Conservation (phyloP, 495 filamentous ascomycete genomes). For the Penicillium lagena region DNA sequence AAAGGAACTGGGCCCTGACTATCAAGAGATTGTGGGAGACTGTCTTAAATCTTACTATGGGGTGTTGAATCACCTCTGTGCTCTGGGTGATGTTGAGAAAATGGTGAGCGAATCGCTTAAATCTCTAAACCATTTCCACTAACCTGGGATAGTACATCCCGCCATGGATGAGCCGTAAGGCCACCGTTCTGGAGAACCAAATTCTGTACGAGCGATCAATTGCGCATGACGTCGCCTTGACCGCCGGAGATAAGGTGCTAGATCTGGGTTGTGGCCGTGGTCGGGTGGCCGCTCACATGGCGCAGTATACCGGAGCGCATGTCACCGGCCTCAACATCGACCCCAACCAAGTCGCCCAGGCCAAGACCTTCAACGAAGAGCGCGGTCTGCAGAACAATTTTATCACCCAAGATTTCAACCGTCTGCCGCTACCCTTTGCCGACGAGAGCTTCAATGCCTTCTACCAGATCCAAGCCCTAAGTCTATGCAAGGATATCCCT, state of each 20-base stretch:
- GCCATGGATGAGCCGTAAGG: slow-evolving; percentile 52
- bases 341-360: slow-evolving; percentile 54
- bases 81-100: slow-evolving; percentile 61
- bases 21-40: slow-evolving; percentile 53
- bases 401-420: slow-evolving; percentile 52
- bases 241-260: slow-evolving; percentile 44
- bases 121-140: too few species aligned
- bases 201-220: slow-evolving; percentile 56
- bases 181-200: slow-evolving; percentile 45
- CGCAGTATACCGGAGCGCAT: slow-evolving; percentile 44
- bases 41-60: slow-evolving; percentile 57
- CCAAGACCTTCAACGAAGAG: slow-evolving; percentile 42
- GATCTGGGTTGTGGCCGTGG: slow-evolving; percentile 58
- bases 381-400: slow-evolving; percentile 47
- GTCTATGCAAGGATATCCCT: slow-evolving; percentile 50
- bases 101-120: slow-evolving; percentile 25
- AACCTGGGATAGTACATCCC: slow-evolving; percentile 41
- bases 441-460: slow-evolving; percentile 54
- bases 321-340: slow-evolving; percentile 60
- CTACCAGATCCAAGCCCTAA: slow-evolving; percentile 60
- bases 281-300: slow-evolving; percentile 57
- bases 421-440: slow-evolving; percentile 50
- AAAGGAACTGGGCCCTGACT: slow-evolving; percentile 49
- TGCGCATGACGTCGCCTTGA: slow-evolving; percentile 45
- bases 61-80: slow-evolving; percentile 59